phyloP scores from a whole-genome alignment of 2,329 filamentous ascomycete species.

The Curvularia lunata region DNA sequence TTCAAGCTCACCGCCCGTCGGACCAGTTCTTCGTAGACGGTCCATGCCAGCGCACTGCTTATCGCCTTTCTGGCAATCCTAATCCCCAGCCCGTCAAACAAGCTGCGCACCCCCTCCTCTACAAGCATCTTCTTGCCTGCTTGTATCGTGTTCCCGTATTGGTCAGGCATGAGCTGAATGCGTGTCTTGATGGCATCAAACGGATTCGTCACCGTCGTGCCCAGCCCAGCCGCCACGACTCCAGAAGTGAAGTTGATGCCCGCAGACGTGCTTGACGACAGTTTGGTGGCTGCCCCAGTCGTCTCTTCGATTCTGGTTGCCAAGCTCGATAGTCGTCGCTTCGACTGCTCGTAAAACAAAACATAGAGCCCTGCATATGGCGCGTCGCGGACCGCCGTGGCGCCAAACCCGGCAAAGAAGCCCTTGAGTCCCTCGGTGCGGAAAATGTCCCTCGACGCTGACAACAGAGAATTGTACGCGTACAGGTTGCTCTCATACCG shows the following conservation, averaged over 20 bases:
- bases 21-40: conserved; percentile 92
- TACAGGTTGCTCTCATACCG: conserved; percentile 92
- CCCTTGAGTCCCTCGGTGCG: conserved; percentile 75
- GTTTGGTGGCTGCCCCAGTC: conserved; percentile 29
- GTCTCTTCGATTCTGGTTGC: conserved; percentile 41
- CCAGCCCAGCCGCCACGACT: conserved; percentile 78
- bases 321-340: conserved; percentile 62
- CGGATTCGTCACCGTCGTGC: conserved; percentile 90
- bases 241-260: conserved; percentile 87
- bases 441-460: conserved; percentile 77
- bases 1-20: conserved; percentile 66
- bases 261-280: conserved; percentile 56
- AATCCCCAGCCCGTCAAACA: conserved; percentile 85
- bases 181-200: conserved; percentile 97
- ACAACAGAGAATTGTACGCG: conserved; percentile 75
- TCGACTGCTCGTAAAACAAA: conserved; percentile 87
- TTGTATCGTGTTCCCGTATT: conserved; percentile 82
- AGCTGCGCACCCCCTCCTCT: conserved; percentile 78
- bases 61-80: conserved; percentile 90
- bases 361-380: conserved; percentile 96
- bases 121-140: conserved; percentile 78
- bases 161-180: conserved; percentile 83
- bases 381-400: conserved; percentile 91
- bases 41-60: conserved; percentile 96
- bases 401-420: conserved; percentile 93